Percentiles rank a stretch among this genome's conserved stretches.
These are phyloP conservation scores for Fusarium oxysporum DNA, from an alignment of 2,329 filamentous ascomycete genomes.

Conservation along the genomic window DNA sequence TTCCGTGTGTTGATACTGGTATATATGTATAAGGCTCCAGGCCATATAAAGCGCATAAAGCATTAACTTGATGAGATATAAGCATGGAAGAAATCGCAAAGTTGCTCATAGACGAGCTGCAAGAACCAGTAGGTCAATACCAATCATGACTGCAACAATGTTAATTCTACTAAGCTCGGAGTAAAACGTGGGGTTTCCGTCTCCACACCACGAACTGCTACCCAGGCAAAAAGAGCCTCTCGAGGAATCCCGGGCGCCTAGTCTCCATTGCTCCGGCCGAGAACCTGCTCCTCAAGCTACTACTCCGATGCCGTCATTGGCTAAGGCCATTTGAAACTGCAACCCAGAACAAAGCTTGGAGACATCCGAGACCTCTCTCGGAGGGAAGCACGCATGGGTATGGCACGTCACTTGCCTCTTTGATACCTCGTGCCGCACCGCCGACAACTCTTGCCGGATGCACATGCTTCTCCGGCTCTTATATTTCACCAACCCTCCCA, in stretches of 20 bases:
- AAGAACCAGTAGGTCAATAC: background rate
- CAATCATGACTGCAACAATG: background rate
- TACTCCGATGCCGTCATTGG: conserved; percentile 25
- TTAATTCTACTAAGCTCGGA: background rate
- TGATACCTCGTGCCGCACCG: conserved; percentile 39
- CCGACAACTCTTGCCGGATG: conserved; percentile 24
- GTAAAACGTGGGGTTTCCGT: conserved; percentile 12
- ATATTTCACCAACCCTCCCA: conserved; percentile 11
- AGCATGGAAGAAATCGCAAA: background rate
- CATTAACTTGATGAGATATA: too few species aligned
- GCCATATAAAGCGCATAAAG: background rate
- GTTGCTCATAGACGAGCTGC: background rate
- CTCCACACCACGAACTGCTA: conserved; percentile 19
- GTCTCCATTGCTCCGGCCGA: conserved; percentile 44
- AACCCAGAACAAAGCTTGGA: conserved; percentile 1
- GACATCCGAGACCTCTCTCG: conserved; percentile 10
- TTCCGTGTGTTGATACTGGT: background rate
- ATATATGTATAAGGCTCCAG: background rate
- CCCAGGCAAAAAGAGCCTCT: conserved; percentile 9
- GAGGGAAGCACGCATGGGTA: conserved; percentile 16
- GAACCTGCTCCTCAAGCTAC: conserved; percentile 7
- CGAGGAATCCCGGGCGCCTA: conserved; percentile 12
- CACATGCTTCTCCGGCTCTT: conserved; percentile 10
- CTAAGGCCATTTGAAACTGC: background rate
- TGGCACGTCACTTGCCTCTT: conserved; percentile 41